Conservation (phyloP, 257 asterid species). For the Salvia splendens region DNA sequence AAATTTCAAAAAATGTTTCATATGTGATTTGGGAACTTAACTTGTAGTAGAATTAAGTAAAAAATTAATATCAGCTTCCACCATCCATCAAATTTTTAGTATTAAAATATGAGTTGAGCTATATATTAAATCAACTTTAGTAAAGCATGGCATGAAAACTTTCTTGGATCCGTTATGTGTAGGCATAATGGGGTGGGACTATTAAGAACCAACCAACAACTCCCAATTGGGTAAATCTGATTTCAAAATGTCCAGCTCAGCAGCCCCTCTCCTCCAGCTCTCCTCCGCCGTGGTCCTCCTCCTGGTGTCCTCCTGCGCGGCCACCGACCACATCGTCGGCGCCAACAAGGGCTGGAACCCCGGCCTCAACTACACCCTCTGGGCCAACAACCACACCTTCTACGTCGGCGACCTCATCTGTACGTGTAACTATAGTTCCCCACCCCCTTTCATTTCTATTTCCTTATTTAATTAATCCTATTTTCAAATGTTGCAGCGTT, state of each 20-base stretch:
- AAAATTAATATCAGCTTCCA: no score
- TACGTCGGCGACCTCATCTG: slow-evolving; percentile 82
- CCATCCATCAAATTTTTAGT: no score
- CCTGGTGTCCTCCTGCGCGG: slow-evolving; percentile 49
- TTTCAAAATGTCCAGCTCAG: slow-evolving; percentile 47
- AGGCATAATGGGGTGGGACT: not conserved
- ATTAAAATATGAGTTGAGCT: no score
- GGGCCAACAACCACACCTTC: slow-evolving; percentile 95
- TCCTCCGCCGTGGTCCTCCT: slow-evolving; percentile 45
- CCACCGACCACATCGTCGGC: slow-evolving; percentile 96
- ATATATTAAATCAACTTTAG: no score
- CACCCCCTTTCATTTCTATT: no score
- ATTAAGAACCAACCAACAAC: slow-evolving; percentile 2
- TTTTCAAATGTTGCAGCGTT: slow-evolving; percentile 47
- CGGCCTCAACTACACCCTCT: slow-evolving; percentile 83
- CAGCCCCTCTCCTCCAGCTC: slow-evolving; percentile 38
- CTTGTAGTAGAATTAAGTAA: no score
- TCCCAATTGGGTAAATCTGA: slow-evolving; percentile 12
- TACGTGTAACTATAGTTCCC: slow-evolving; percentile 22
- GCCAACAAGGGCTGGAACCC: slow-evolving; percentile 96
- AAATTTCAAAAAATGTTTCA: no score
- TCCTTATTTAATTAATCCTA: no score
- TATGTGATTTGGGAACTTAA: no score
- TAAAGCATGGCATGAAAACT: not conserved
- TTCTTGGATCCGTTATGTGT: slow-evolving; percentile 32